Evolutionary conservation across 169 alveolate species (phyloP).

Genomic region (Babesia sp.): DNA sequence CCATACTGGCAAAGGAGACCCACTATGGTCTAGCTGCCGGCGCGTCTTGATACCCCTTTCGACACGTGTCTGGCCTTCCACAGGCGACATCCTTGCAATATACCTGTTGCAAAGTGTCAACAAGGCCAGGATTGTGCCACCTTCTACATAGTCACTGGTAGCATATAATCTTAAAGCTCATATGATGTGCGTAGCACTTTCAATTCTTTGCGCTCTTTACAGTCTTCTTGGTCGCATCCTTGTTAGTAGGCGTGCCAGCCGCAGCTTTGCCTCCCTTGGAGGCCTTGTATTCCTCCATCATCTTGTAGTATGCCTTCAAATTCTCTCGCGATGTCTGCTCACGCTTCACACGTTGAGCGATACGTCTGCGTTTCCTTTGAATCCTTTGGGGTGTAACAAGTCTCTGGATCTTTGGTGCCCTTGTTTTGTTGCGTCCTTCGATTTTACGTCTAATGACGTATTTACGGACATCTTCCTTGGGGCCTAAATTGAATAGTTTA

Average conservation of each 20-base stretch:
- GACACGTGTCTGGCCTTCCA: too few species aligned
- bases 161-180: not conserved
- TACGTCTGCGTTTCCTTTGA: constrained; percentile 91
- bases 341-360: constrained; percentile 73
- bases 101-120: not conserved
- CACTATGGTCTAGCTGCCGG: too few species aligned
- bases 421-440: constrained; percentile 89
- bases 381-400: constrained; percentile 97
- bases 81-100: not conserved
- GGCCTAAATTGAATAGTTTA: constrained; percentile 92
- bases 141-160: not conserved
- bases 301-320: constrained; percentile 73
- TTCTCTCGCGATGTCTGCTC: constrained; percentile 62
- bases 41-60: too few species aligned
- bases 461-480: constrained; percentile 93
- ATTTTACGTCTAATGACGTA: constrained; percentile 88
- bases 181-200: not conserved
- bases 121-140: not conserved
- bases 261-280: constrained; percentile 18
- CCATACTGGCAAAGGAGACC: too few species aligned
- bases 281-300: constrained; percentile 69
- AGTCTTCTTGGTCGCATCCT: not conserved
- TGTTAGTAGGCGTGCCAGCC: not conserved
- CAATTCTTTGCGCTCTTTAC: not conserved
- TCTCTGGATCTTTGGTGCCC: constrained; percentile 99